phyloP scores from a whole-genome alignment of 805 yeast genomes.

The Saccharomyces paradoxus region DNA sequence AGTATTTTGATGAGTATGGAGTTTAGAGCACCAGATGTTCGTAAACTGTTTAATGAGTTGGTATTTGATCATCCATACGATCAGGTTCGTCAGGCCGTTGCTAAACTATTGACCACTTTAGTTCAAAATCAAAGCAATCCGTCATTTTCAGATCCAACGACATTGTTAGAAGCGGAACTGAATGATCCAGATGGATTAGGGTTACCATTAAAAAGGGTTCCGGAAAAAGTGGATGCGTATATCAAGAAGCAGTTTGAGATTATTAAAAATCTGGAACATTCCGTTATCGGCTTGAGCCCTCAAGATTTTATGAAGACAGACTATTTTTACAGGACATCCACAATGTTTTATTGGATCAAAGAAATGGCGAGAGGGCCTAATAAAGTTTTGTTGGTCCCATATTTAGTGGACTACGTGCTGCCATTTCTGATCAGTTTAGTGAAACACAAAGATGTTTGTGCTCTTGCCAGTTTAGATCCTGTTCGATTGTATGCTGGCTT shows the following conservation, averaged over 20 bases:
- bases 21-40: constrained; percentile 49
- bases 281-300: constrained; percentile 33
- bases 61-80: constrained; percentile 57
- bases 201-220: constrained; percentile 24
- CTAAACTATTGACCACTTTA: constrained; percentile 40
- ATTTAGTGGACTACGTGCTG: constrained; percentile 43
- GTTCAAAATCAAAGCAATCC: constrained; percentile 23
- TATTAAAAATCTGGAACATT: constrained; percentile 35
- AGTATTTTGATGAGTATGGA: constrained; percentile 42
- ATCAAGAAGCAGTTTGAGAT: constrained; percentile 39
- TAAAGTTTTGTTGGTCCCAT: constrained; percentile 45
- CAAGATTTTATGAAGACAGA: constrained; percentile 52
- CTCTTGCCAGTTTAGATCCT: constrained; percentile 54
- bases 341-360: constrained; percentile 53
- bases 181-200: constrained; percentile 30
- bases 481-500: constrained; percentile 38
- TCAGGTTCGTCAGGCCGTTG: constrained; percentile 61
- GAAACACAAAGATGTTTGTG: constrained; percentile 72
- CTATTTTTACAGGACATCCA: constrained; percentile 57
- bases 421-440: constrained; percentile 64
- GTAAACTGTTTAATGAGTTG: constrained; percentile 35
- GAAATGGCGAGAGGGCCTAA: constrained; percentile 47
- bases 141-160: constrained; percentile 10
- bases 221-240: constrained; percentile 28
- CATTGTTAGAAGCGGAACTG: constrained; percentile 9